Percentiles rank a stretch among this genome's conserved stretches.
phyloP scores from a whole-genome alignment of 2,329 filamentous ascomycete genomes.

The Xylariaceae sp. region DNA sequence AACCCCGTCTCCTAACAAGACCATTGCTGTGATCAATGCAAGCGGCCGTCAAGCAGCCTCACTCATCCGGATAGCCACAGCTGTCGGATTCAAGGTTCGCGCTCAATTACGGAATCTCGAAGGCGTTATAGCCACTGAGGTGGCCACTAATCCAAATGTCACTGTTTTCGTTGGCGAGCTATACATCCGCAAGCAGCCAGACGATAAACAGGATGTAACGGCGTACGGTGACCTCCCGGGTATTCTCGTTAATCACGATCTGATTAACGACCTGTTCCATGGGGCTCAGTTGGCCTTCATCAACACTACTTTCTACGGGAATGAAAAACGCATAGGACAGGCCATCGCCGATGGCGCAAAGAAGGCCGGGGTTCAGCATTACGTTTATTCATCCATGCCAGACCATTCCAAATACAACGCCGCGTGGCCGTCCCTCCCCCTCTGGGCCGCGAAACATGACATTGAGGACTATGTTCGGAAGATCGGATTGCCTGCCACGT shows the following conservation, averaged over 20 bases:
- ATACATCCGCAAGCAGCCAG: conserved; percentile 50
- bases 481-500: conserved; percentile 78
- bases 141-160: conserved; percentile 72
- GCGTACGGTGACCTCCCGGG: conserved; percentile 58
- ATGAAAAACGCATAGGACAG: conserved; percentile 85
- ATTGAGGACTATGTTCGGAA: conserved; percentile 87
- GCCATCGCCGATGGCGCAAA: conserved; percentile 87
- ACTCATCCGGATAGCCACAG: conserved; percentile 87
- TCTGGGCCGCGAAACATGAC: conserved; percentile 89
- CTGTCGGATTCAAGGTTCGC: conserved; percentile 87
- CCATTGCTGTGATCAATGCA: conserved; percentile 90
- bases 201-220: conserved; percentile 59
- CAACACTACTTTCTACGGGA: conserved; percentile 95
- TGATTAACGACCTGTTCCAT: conserved; percentile 74
- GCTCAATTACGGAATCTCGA: conserved; percentile 86
- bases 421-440: conserved; percentile 73
- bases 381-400: conserved; percentile 95
- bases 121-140: conserved; percentile 82
- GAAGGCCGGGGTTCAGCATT: conserved; percentile 77
- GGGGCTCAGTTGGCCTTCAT: conserved; percentile 89
- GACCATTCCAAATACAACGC: conserved; percentile 78
- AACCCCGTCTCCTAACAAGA: conserved; percentile 62
- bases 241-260: conserved; percentile 62
- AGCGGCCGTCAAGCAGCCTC: conserved; percentile 94
- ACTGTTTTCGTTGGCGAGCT: conserved; percentile 60